Percentiles rank a stretch among this genome's conserved stretches.
These are phyloP conservation scores for Cadophora luteo-olivacea DNA, from an alignment of 2,329 filamentous ascomycete genomes.

Conservation along the genomic window DNA sequence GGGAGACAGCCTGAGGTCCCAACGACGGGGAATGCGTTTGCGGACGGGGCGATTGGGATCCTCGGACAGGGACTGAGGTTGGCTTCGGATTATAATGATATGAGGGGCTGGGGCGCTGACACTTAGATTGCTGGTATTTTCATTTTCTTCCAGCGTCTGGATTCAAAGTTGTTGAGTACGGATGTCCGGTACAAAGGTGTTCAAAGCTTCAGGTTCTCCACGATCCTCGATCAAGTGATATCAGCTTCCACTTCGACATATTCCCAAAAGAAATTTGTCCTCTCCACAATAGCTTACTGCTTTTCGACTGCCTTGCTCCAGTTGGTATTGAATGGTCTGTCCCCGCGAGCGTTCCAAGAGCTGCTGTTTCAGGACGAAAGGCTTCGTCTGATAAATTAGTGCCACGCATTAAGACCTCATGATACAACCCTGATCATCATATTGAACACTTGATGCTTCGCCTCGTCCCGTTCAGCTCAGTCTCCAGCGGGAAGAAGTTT, in stretches of 20 bases:
- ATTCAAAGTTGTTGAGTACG: not conserved
- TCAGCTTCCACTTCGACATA: not conserved
- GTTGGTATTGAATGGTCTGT: too few relatives aligned
- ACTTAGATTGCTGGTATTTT: constrained; percentile 18
- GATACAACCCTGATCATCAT: too few relatives aligned
- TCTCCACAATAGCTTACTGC: too few relatives aligned
- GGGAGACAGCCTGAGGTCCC: constrained; percentile 24
- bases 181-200: not conserved
- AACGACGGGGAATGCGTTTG: constrained; percentile 47
- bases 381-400: not conserved
- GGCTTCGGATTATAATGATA: constrained; percentile 32
- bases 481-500: too few relatives aligned
- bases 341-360: not conserved
- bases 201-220: not conserved
- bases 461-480: not conserved
- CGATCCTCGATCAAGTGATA: constrained; percentile 2
- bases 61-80: constrained; percentile 52
- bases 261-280: not conserved
- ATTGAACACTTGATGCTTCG: too few relatives aligned
- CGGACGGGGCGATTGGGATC: constrained; percentile 51
- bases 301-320: too few relatives aligned
- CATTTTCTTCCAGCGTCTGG: not conserved
- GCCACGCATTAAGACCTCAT: too few relatives aligned
- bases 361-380: not conserved
- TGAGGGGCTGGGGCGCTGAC: constrained; percentile 40